Percentiles rank a stretch among this genome's conserved stretches.
These are phyloP conservation scores for Pseudogymnoascus sp. DNA, from an alignment of 2,329 filamentous ascomycete genomes.

Conservation along the genomic window DNA sequence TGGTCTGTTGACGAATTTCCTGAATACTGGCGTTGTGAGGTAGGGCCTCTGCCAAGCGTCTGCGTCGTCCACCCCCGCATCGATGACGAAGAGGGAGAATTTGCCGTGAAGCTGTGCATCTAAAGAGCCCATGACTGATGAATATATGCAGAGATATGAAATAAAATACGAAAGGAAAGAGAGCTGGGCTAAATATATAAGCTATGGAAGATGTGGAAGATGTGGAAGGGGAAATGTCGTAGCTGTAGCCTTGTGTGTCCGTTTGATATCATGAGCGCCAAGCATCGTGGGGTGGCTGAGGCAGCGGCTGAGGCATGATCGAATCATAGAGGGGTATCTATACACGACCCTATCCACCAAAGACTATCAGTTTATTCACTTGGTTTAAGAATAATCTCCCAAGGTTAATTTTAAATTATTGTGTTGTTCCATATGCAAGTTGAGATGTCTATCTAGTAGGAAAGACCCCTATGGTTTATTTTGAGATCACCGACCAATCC, in stretches of 20 bases:
- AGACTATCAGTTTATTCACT: too few relatives aligned
- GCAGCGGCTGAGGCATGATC: not conserved
- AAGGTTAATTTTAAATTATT: not conserved
- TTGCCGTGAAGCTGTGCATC: not conserved
- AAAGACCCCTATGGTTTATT: not conserved
- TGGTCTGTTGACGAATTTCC: not conserved
- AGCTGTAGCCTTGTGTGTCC: not conserved
- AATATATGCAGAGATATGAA: not conserved
- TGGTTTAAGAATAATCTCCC: too few relatives aligned
- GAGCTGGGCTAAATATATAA: not conserved
- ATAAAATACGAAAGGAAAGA: not conserved
- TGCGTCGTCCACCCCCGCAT: constrained; percentile 4
- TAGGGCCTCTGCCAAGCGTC: constrained; percentile 1
- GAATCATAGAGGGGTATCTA: not conserved
- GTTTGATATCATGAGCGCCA: not conserved
- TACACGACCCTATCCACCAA: too few relatives aligned
- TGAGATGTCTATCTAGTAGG: not conserved
- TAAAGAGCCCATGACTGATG: not conserved
- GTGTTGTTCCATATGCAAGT: not conserved
- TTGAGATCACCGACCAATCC: not conserved
- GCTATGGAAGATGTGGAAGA: not conserved
- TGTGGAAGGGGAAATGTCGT: not conserved
- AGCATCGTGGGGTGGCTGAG: not conserved
- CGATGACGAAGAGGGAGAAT: constrained; percentile 2
- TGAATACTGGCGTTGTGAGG: constrained; percentile 2